Evolutionary conservation across 805 yeast genomes (phyloP).

Genomic region (Ogataea saltuana): DNA sequence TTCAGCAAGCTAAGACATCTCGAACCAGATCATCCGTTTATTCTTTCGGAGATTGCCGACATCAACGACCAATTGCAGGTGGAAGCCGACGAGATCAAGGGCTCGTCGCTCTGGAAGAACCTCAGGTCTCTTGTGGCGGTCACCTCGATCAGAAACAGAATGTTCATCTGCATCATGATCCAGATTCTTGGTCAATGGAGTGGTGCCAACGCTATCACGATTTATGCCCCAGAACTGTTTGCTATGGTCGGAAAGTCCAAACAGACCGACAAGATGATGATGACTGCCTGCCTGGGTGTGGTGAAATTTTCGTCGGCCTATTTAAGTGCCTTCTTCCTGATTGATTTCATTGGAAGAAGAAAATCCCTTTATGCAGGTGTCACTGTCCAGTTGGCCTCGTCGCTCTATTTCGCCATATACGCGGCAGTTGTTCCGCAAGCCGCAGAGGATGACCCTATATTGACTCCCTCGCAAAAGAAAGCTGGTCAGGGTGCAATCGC

Average conservation of each 20-base stretch:
- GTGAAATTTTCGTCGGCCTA: constrained; percentile 53
- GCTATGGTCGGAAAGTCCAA: constrained; percentile 48
- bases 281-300: constrained; percentile 55
- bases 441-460: constrained; percentile 32
- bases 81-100: constrained; percentile 26
- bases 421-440: constrained; percentile 47
- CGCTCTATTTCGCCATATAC: constrained; percentile 49
- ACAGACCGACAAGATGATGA: constrained; percentile 39
- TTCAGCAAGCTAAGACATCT: constrained; percentile 46
- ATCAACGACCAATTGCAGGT: constrained; percentile 47
- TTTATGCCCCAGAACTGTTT: constrained; percentile 55
- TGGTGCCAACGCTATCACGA: constrained; percentile 58
- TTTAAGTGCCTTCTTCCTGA: constrained; percentile 51
- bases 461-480: constrained; percentile 34
- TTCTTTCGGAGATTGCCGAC: constrained; percentile 51
- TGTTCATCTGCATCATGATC: constrained; percentile 41
- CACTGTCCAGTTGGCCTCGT: constrained; percentile 41
- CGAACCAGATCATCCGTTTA: constrained; percentile 48
- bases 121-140: constrained; percentile 39
- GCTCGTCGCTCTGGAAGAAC: constrained; percentile 25
- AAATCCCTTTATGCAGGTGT: constrained; percentile 51
- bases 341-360: constrained; percentile 56
- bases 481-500: constrained; percentile 54
- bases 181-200: constrained; percentile 60
- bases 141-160: constrained; percentile 47